These are phyloP conservation scores for Luffa aegyptiaca DNA, from an alignment of 306 rosid species.

Conservation along the genomic window DNA sequence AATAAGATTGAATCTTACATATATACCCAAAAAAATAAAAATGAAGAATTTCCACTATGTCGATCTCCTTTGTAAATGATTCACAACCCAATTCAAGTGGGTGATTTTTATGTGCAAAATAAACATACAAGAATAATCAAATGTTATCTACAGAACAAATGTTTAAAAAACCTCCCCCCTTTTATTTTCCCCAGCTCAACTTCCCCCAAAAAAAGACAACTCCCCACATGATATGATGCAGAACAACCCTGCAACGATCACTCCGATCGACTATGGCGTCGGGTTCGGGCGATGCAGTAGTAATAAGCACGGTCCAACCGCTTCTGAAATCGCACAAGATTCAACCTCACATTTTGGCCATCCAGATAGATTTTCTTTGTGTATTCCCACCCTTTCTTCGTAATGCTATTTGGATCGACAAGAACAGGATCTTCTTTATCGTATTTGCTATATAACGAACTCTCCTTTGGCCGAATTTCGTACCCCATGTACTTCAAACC, in stretches of 20 bases:
- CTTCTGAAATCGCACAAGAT: conserved; percentile 55
- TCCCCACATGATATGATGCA: neutral
- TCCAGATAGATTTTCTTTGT: conserved; percentile 89
- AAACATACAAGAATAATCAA: neutral
- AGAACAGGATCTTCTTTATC: conserved; percentile 51
- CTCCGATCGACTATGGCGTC: neutral
- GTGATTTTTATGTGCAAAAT: neutral
- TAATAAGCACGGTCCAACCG: conserved; percentile 53
- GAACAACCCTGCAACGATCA: neutral
- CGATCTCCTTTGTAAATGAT: neutral
- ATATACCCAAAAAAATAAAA: neutral
- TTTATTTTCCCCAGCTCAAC: neutral
- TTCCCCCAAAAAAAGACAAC: neutral
- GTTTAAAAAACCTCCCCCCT: neutral
- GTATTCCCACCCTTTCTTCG: conserved; percentile 67
- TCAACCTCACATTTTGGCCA: conserved; percentile 59
- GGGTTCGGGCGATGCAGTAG: conserved; percentile 24
- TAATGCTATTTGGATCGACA: conserved; percentile 53
- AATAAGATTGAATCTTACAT: neutral
- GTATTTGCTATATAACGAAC: conserved; percentile 49
- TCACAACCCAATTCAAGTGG: neutral
- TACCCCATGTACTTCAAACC: conserved; percentile 78
- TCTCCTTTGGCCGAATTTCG: conserved; percentile 55
- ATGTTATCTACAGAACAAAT: neutral
- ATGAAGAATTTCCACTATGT: neutral